phyloP scores from a whole-genome alignment of 2,329 filamentous ascomycete genomes.

The Colletotrichum tropicicola region DNA sequence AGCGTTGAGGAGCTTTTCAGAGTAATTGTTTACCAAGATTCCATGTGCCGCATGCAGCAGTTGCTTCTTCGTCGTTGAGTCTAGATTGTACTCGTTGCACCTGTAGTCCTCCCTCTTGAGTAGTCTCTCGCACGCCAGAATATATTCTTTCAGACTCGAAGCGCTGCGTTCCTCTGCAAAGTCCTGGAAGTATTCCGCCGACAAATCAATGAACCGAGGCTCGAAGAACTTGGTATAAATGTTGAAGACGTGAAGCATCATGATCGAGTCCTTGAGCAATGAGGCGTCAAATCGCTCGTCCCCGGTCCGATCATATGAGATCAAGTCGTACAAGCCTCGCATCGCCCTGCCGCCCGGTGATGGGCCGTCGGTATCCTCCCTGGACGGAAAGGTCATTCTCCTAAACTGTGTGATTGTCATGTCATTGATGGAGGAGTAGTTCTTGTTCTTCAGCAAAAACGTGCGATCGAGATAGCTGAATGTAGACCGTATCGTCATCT shows the following conservation, averaged over 20 bases:
- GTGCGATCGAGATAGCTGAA: slow-evolving; percentile 96
- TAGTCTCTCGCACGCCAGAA: slow-evolving; percentile 73
- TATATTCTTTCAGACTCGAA: slow-evolving; percentile 77
- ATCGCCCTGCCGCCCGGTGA: slow-evolving; percentile 49
- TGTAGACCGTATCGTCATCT: slow-evolving; percentile 83
- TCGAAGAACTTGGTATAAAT: slow-evolving; percentile 86
- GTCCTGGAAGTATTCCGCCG: slow-evolving; percentile 71
- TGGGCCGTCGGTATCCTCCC: slow-evolving; percentile 23
- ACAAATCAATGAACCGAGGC: slow-evolving; percentile 73
- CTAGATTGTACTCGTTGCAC: slow-evolving; percentile 83
- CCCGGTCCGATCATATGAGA: slow-evolving; percentile 75
- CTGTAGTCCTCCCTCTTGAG: slow-evolving; percentile 77
- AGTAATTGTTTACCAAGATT: slow-evolving; percentile 75
- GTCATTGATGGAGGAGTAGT: slow-evolving; percentile 78
- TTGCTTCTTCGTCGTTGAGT: slow-evolving; percentile 82
- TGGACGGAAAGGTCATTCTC: slow-evolving; percentile 57
- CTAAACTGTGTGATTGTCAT: slow-evolving; percentile 83
- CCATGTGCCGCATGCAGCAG: slow-evolving; percentile 78
- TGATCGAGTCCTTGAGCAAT: slow-evolving; percentile 78
- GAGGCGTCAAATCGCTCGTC: slow-evolving; percentile 65
- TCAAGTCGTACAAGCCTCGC: slow-evolving; percentile 77
- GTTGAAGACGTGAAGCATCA: slow-evolving; percentile 85
- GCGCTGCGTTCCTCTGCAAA: slow-evolving; percentile 75
- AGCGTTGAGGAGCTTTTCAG: slow-evolving; percentile 71
- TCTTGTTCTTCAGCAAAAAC: slow-evolving; percentile 80